Base-by-base conservation (phyloP, 2,329 filamentous ascomycete genomes). In the Colletotrichum lindemuthianum region DNA sequence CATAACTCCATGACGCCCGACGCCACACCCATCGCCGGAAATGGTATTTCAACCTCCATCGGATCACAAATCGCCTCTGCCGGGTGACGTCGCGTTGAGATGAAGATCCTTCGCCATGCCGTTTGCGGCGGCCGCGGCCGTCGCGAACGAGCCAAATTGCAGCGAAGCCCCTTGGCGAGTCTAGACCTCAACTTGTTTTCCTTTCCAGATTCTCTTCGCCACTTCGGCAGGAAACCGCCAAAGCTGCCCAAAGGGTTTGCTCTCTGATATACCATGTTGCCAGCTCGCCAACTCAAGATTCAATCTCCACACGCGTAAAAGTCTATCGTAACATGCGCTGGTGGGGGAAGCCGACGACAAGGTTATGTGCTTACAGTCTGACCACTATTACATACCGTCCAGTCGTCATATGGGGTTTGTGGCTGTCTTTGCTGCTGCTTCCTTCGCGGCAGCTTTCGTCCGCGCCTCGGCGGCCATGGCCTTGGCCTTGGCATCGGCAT, bases 1-100 rank as follows among this genome's bases (percentile, higher is more conserved):
- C 45, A 49, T 33, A 33, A 57, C 58, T 63, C 63, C 63, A 61
- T 15, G 40, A 61, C 51, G 51, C 63, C 59, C 59, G 32, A 65
- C 47, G 51, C 58, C 45, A 52, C 47, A 41, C 32, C 11, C 52
- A 12, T 47, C 34, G 50, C 58, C 63, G 51, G 52, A 65, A 39
- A 32, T 48, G 47, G 47, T 63, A 57, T 57, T 6, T 60, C 57
- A 60, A 50, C 39, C 45, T 52, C 61, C 52, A 43, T 48, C 47
- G 13, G 34, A 13, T 37, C 47, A 43, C 57, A 40, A 40, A n/a
- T 48, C 52, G 16, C 51, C 47, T 48, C 51, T 45, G 24, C 41
- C 33, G 48, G 10, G 24, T 47, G 57, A 61, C 45, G 40, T 49
- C 51, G 58, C 44, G 41, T 12, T 43, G 4, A n/a, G 8, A 32